Base-by-base conservation (phyloP, 768 basidiomycete genomes). In the Chalciporus pseudorubinellus region DNA sequence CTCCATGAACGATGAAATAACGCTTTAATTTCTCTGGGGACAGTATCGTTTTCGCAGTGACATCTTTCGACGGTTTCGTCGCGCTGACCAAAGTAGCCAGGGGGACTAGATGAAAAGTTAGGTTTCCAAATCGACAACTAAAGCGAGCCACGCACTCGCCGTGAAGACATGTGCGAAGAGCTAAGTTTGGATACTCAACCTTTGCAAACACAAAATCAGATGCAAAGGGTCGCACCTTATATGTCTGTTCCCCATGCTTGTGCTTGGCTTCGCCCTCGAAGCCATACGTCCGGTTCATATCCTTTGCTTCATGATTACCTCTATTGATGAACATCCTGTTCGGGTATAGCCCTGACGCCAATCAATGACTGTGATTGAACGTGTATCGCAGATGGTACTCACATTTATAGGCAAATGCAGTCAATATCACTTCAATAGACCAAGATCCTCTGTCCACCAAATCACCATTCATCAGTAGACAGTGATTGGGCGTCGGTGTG, bases 401-500 rank as follows among this genome's bases (percentile, higher is more conserved):
- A 87, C 91, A 98, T 77, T 99, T 99, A 72, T 88, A 97, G 11
- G 95, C 91, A 64, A 99, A 92, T 5, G 95, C 87, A 14, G 89
- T 85, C 55, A 98, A 72, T 52, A 95, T 93, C 51, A 98, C 91
- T 70, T 94, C 93, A 50, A 92, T 85, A 11, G 89, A 91, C 91
- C 92, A 94, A 22, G 89, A 91, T n/a, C 95, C 95, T 55, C 95
- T 84, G 69, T 99, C 95, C 33, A 99, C 95, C 42, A 98, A 85
- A 75, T 99, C 95, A 10, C 94, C 91, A 66, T 92, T 93, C 86
- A 94, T 93, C 45, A 95, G 71, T 43, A 94, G 67, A 59, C 85
- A 86, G 59, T 98, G 95, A n/a, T 82, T 84, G 49, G 89, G 81
- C 48, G 76, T 85, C 12, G 97, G 97, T 50, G 84, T 79, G 14